phyloP scores from a whole-genome alignment of 176 grass and related monocot genomes.

The Pharus latifolius region DNA sequence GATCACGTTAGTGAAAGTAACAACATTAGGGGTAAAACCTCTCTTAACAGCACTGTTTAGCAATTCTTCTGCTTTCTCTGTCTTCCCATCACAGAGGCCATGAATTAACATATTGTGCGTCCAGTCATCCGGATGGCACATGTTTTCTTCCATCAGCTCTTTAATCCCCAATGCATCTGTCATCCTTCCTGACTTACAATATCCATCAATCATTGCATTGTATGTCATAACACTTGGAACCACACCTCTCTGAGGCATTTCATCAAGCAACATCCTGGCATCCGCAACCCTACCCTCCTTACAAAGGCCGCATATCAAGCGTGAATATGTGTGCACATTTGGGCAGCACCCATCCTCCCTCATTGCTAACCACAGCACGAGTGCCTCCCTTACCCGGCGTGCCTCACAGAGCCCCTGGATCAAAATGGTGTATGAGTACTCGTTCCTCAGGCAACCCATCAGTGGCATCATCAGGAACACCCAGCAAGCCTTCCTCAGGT shows the following conservation, averaged over 20 bases:
- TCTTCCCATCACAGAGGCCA: constrained; percentile 28
- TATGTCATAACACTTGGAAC: constrained; percentile 40
- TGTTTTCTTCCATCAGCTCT: constrained; percentile 43
- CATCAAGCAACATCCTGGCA: constrained; percentile 55
- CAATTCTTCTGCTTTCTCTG: constrained; percentile 40
- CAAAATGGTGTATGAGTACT: constrained; percentile 71
- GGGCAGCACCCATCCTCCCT: constrained; percentile 44
- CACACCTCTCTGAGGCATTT: constrained; percentile 45
- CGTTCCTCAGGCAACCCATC: constrained; percentile 50
- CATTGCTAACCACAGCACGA: constrained; percentile 50
- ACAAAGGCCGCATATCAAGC: constrained; percentile 56
- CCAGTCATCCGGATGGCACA: constrained; percentile 36
- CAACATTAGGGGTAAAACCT: constrained; percentile 31
- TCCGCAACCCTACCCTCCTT: constrained; percentile 36
- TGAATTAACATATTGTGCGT: constrained; percentile 43
- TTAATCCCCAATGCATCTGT: constrained; percentile 32
- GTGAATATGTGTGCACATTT: constrained; percentile 46
- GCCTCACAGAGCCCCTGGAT: constrained; percentile 58
- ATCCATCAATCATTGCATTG: constrained; percentile 53
- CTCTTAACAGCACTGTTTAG: constrained; percentile 33
- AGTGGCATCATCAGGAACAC: constrained; percentile 73
- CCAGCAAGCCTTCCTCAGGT: constrained; percentile 60
- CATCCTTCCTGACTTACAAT: constrained; percentile 32
- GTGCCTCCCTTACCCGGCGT: constrained; percentile 18
- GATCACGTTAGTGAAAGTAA: constrained; percentile 54